A percentile compares a stretch with the other conserved stretches of the same genome.
phyloP scores from a whole-genome alignment of 306 rosid genomes.

The Cicer pinnatifidum region DNA sequence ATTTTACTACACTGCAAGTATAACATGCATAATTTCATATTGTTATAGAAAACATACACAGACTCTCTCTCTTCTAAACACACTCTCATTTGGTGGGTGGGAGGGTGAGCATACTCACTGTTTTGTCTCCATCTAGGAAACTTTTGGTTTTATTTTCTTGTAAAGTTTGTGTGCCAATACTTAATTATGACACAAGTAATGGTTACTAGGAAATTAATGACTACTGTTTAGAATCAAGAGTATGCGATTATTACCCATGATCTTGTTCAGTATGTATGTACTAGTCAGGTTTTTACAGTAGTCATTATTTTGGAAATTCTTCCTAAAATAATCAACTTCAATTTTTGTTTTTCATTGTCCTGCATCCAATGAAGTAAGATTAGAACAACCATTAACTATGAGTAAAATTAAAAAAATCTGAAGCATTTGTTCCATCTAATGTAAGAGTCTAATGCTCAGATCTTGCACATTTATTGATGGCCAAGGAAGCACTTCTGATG shows the following conservation, averaged over 20 bases:
- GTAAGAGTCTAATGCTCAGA: constrained; percentile 49
- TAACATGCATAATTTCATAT: neutral
- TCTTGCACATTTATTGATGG: constrained; percentile 70
- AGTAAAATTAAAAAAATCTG: constrained; percentile 30
- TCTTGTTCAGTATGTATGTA: constrained; percentile 26
- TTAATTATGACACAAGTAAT: constrained; percentile 6
- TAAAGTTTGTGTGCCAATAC: constrained; percentile 1
- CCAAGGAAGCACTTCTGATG: constrained; percentile 64
- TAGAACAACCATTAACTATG: neutral
- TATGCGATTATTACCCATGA: constrained; percentile 21
- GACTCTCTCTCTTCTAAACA: neutral
- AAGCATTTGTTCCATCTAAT: constrained; percentile 42
- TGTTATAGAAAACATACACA: neutral
- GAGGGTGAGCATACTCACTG: constrained; percentile 14
- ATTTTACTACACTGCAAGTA: neutral
- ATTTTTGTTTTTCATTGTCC: neutral
- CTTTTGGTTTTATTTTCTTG: neutral
- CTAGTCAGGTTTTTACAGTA: neutral
- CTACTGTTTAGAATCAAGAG: neutral
- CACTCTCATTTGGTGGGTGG: too few relatives aligned
- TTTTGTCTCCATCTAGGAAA: constrained; percentile 22
- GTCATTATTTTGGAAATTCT: constrained; percentile 12
- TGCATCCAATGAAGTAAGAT: constrained; percentile 22
- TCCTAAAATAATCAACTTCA: constrained; percentile 1
- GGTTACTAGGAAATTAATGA: neutral